phyloP scores from a whole-genome alignment of 192 early-diverging fungal genomes.

The Coemansia sp. region DNA sequence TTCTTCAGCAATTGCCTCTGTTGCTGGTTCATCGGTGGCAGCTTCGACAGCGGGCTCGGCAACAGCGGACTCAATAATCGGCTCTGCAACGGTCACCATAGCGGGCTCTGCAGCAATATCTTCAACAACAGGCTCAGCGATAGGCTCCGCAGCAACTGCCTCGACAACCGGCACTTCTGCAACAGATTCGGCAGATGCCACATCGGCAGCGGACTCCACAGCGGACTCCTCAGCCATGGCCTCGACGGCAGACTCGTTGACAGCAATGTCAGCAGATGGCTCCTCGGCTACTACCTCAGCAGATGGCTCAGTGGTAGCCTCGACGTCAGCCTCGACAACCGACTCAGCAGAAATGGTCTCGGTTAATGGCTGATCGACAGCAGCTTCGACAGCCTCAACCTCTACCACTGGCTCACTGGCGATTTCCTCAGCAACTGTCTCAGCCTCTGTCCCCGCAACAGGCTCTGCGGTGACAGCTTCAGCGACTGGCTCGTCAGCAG shows the following conservation, averaged over 20 bases:
- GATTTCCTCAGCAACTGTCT: not conserved
- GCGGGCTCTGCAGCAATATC: not conserved
- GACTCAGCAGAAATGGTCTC: not conserved
- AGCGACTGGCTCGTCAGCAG: not conserved
- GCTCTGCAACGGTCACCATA: not conserved
- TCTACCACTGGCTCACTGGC: not conserved
- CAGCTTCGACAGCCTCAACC: not conserved
- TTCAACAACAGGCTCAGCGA: not conserved
- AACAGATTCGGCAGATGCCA: not conserved
- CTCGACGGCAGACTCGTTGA: no score
- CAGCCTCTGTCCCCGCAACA: not conserved
- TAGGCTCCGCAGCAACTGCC: not conserved
- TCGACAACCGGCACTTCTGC: not conserved
- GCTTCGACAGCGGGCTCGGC: not conserved
- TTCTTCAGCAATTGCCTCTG: no score
- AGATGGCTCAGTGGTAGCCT: not conserved
- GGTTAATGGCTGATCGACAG: not conserved
- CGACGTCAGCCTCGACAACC: not conserved
- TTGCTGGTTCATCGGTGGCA: no score
- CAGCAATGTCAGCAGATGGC: not conserved
- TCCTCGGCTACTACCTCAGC: not conserved
- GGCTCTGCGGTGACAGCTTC: no score
- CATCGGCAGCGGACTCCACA: not conserved
- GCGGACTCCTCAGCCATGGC: not conserved
- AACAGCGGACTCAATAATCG: not conserved